Base-by-base conservation (phyloP, 768 basidiomycete genomes). In the Boletus tylopilopsis region DNA sequence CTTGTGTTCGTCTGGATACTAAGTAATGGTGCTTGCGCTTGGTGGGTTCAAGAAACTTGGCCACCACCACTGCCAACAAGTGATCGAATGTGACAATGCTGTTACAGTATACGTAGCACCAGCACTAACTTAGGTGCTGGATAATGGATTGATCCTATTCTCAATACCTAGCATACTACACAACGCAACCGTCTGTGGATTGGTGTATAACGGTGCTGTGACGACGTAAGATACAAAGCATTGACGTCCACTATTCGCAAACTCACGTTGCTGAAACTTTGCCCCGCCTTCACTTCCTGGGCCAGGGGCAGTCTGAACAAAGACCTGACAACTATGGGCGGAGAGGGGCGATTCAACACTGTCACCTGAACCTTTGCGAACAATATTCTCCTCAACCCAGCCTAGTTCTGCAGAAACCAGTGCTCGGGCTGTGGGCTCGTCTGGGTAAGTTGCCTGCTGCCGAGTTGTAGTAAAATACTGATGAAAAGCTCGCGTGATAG, bases 171-270 rank as follows among this genome's bases (percentile, higher is more conserved):
- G 64, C 80, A 97, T 80, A 18, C 69, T 64, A 62, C 90, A 90
- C 58, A 97, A 88, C 3, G 92, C 85, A 45, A 80, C 81, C 1
- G 94, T 98, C 63, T 98, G 94, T 23, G 91, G 87, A 60, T 94
- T 95, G 22, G 84, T 79, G 65, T 90, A 94, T 73, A 77, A 80
- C 2, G 79, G 78, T 22, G 85, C 90, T 94, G 62, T 10, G 49
- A 52, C 41, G 24, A 48, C 41, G n/a, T n/a, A 30, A 13, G 47
- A 24, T 22, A 29, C 2, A 15, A 42, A 13, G 4, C 43, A 42
- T 34, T 29, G 24, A 23, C 24, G 29, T 39, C 32, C 9, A 22
- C n/a, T 21, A 39, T 18, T 36, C 18, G 6, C 42, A 44, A 18
- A 67, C 74, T 68, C 57, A 75, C 72, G 72, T 58, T 68, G 64